Base-by-base conservation (phyloP, 2,329 filamentous ascomycete genomes). In the Exutisphaerella laricina region DNA sequence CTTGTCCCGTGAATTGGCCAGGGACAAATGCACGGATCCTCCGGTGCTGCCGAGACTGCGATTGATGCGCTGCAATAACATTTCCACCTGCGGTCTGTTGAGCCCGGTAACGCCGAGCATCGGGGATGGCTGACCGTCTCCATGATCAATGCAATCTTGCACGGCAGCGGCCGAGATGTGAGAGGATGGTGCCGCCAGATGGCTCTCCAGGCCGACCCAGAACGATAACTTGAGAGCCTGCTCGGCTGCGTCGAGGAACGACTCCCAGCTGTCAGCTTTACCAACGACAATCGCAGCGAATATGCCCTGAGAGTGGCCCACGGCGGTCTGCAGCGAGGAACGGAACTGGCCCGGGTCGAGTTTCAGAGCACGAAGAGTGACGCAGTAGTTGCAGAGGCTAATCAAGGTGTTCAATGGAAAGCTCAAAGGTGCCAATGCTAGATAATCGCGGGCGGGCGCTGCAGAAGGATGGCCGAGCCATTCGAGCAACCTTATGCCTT, bases 81-180 rank as follows among this genome's bases (percentile, higher is more conserved):
- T 88, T 68, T 98, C 89, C 9, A 98, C 87, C 55, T 94, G 85
- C 31, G 82, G 78, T 59, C 85, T 80, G 0, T 90, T 84, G 20
- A 98, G 79, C 62, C 98, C 92, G 37, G 92, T 87, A 54, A 98
- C 94, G 60, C 92, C 97, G 54, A 98, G 72, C 92, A 98, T 98
- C 30, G 92, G 94, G 1, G 92, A 97, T 1, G 94, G 92, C 4
- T 77, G 78, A n/a, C 94, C 94, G 70, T 98, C 92, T 39, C 92
- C 90, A 64, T 92, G 83, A 63, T 96, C 90, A 54, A 88, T 77
- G 1, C 92, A 96, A 68, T 98, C 92, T 63, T 90, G 87, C 41
- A 98, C 77, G 61, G 90, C 87, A 32, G 80, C 85, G 0, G 92
- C 94, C 3, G 89, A 88, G 58, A 98, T 77, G 23, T 92, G 97